Evolutionary conservation across 805 yeast genomes (phyloP).

Genomic region (Wickerhamiella sergipiensis): DNA sequence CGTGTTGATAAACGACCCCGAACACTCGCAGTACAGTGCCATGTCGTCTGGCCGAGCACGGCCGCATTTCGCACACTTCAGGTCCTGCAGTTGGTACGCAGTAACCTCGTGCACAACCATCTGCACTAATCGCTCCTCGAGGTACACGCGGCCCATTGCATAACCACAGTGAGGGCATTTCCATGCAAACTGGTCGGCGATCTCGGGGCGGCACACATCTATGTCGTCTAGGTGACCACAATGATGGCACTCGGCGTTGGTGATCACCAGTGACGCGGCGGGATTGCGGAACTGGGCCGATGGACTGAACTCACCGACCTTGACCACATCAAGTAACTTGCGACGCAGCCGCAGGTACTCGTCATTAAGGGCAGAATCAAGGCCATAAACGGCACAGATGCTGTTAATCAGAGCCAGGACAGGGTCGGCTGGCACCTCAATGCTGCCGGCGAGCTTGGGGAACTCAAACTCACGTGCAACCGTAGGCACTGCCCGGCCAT

Average conservation of each 20-base stretch:
- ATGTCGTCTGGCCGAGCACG: conserved; percentile 52
- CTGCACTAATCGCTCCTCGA: conserved; percentile 70
- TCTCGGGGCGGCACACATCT: conserved; percentile 53
- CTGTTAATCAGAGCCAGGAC: conserved; percentile 66
- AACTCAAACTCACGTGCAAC: conserved; percentile 52
- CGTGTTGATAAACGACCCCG: conserved; percentile 52
- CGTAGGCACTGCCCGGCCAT: conserved; percentile 42
- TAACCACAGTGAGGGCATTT: conserved; percentile 40
- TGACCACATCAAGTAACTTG: conserved; percentile 58
- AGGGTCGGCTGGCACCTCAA: conserved; percentile 47
- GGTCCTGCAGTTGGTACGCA: conserved; percentile 65
- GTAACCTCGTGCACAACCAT: conserved; percentile 43
- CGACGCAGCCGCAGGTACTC: conserved; percentile 67
- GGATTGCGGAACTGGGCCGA: conserved; percentile 67
- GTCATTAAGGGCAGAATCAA: conserved; percentile 48
- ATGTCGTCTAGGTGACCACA: conserved; percentile 65
- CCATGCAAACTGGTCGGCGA: conserved; percentile 39
- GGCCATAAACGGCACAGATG: conserved; percentile 54
- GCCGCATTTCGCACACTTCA: conserved; percentile 66
- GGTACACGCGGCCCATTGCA: conserved; percentile 46
- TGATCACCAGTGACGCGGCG: conserved; percentile 49
- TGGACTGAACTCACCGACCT: conserved; percentile 70
- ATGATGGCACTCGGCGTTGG: conserved; percentile 61
- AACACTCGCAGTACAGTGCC: conserved; percentile 68
- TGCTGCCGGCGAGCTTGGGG: conserved; percentile 61